Percentiles rank a stretch among this genome's conserved stretches.
These are phyloP conservation scores for Priceomyces castillae DNA, from an alignment of 805 yeast genomes.

Conservation along the genomic window DNA sequence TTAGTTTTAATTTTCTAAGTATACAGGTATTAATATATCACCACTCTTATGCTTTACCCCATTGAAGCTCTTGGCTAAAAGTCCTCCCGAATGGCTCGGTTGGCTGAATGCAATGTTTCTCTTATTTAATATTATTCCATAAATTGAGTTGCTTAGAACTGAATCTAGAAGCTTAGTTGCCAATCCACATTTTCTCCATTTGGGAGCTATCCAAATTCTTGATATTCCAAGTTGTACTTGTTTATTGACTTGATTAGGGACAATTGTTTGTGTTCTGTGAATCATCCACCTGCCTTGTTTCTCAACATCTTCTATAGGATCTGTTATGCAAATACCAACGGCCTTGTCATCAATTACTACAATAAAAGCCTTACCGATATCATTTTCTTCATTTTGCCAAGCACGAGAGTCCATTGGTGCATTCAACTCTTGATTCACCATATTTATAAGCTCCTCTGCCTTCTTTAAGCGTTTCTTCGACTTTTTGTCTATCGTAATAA, in stretches of 20 bases:
- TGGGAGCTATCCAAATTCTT: slow-evolving; percentile 43
- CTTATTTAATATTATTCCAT: slow-evolving; percentile 45
- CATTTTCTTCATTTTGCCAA: slow-evolving; percentile 24
- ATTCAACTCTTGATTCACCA: slow-evolving; percentile 59
- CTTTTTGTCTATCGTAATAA: slow-evolving; percentile 22
- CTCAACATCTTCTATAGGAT: slow-evolving; percentile 28
- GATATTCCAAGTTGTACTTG: slow-evolving; percentile 37
- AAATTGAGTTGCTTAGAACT: slow-evolving; percentile 44
- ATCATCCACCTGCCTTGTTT: slow-evolving; percentile 59
- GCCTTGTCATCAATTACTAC: slow-evolving; percentile 46
- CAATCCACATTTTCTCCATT: slow-evolving; percentile 50
- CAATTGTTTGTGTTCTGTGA: slow-evolving; percentile 46
- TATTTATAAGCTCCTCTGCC: slow-evolving; percentile 36
- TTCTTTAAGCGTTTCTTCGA: slow-evolving; percentile 21
- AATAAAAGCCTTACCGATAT: slow-evolving; percentile 41
- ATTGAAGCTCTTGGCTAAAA: slow-evolving; percentile 54
- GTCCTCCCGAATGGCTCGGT: slow-evolving; percentile 64
- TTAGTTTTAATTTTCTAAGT: slow-evolving; percentile 26
- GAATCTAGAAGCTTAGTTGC: slow-evolving; percentile 45
- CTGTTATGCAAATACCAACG: slow-evolving; percentile 57
- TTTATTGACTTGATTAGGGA: slow-evolving; percentile 43
- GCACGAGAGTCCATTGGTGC: slow-evolving; percentile 44
- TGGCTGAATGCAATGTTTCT: slow-evolving; percentile 65
- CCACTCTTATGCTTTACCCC: slow-evolving; percentile 56
- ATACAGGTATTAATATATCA: slow-evolving; percentile 48